Percentiles rank a stretch among this genome's conserved stretches.
These are phyloP conservation scores for Cyphellophora attinorum DNA, from an alignment of 2,329 filamentous ascomycete species.

Conservation along the genomic window DNA sequence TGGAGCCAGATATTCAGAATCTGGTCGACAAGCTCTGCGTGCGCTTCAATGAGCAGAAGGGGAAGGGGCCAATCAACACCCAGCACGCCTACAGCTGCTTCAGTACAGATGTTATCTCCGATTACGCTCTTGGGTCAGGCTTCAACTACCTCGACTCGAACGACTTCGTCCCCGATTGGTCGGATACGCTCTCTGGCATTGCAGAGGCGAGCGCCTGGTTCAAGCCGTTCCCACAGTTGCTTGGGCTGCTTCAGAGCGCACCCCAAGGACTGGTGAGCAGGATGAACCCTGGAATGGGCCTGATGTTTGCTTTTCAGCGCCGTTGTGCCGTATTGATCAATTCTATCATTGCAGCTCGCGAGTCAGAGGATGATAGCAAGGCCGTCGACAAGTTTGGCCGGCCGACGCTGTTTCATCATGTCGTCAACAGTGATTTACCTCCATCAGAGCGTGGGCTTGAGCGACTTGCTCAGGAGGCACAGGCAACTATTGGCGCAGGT, in stretches of 20 bases:
- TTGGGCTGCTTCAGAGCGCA: slow-evolving; percentile 1
- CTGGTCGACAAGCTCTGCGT: slow-evolving; percentile 19
- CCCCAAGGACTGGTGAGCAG: slow-evolving; percentile 2
- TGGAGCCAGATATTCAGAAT: slow-evolving; percentile 27
- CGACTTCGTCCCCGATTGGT: slow-evolving; percentile 19
- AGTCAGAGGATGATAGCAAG: slow-evolving; percentile 16
- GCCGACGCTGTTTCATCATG: slow-evolving; percentile 19
- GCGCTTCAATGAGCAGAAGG: too few relatives aligned
- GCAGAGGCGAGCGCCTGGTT: slow-evolving; percentile 20
- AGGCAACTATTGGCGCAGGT: slow-evolving; percentile 14
- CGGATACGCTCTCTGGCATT: slow-evolving; percentile 19
- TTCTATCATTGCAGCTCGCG: slow-evolving; percentile 1
- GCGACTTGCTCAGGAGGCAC: too few relatives aligned
- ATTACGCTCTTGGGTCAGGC: slow-evolving; percentile 28
- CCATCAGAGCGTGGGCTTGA: slow-evolving; percentile 17
- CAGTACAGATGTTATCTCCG: slow-evolving; percentile 27
- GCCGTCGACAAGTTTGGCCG: slow-evolving; percentile 1
- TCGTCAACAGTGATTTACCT: slow-evolving; percentile 19
- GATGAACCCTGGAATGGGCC: slow-evolving; percentile 1
- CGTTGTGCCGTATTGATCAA: too few relatives aligned
- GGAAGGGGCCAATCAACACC: slow-evolving; percentile 6
- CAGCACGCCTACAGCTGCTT: slow-evolving; percentile 13
- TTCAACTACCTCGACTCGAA: slow-evolving; percentile 23
- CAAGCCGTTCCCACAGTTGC: slow-evolving; percentile 18
- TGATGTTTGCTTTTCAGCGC: slow-evolving; percentile 3